phyloP scores from a whole-genome alignment of 2,329 filamentous ascomycete species.

The Mollisia scopiformis region DNA sequence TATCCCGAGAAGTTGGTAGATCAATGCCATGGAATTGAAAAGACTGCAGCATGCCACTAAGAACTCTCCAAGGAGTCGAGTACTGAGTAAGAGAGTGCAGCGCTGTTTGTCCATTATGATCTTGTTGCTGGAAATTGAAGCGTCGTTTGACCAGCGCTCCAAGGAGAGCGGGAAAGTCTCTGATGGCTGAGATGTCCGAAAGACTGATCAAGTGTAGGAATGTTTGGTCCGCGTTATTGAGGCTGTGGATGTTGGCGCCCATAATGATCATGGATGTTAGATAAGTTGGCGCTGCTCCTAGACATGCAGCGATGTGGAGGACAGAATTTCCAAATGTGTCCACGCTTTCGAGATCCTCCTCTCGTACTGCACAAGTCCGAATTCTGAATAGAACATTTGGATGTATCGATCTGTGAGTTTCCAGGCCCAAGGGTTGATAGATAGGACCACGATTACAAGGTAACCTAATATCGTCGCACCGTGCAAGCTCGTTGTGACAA shows the following conservation, averaged over 20 bases:
- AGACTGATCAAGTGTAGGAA: conserved; percentile 15
- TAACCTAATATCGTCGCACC: conserved; percentile 11
- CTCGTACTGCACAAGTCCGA: not conserved
- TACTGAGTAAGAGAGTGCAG: conserved; percentile 12
- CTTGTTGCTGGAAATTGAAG: conserved; percentile 17
- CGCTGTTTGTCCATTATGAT: conserved; percentile 13
- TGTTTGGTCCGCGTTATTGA: conserved; percentile 17
- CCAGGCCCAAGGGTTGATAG: not conserved
- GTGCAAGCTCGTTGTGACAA: conserved; percentile 8
- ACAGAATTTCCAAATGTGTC: conserved; percentile 23
- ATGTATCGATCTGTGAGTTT: not conserved
- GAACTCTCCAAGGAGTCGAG: not conserved
- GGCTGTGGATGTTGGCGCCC: conserved; percentile 6
- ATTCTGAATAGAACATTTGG: conserved; percentile 12
- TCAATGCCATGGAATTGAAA: conserved; percentile 6
- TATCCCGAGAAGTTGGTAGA: conserved; percentile 9
- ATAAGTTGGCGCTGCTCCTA: conserved; percentile 4
- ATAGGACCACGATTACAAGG: conserved; percentile 9
- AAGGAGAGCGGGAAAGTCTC: conserved; percentile 8
- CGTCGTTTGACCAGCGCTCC: not conserved
- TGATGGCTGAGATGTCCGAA: not conserved
- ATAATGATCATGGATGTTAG: conserved; percentile 7
- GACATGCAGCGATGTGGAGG: conserved; percentile 19
- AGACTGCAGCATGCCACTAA: not conserved
- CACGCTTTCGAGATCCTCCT: conserved; percentile 4